Evolutionary conservation across 129 eudicot species (phyloP).

Genomic region (carrot (Daucus carota)): DNA sequence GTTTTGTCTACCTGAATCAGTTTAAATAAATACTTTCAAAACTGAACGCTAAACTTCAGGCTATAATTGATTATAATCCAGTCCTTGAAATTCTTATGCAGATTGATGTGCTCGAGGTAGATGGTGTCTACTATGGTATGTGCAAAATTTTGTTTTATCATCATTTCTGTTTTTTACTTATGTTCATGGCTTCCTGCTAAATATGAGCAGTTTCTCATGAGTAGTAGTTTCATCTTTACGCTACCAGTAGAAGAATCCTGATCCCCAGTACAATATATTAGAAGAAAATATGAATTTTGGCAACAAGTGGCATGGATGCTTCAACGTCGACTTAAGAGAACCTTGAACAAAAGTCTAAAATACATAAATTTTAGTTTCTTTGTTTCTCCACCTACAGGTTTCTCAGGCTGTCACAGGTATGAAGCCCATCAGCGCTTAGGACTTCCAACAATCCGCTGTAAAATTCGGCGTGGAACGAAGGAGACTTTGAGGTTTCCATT

Average conservation of each 20-base stretch:
- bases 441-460: slow-evolving; percentile 93
- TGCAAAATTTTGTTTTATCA: neutral
- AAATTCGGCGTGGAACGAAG: slow-evolving; percentile 90
- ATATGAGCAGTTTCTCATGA: neutral
- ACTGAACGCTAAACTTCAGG: neutral
- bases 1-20: neutral
- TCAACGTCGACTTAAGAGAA: neutral
- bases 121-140: slow-evolving; percentile 91
- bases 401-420: slow-evolving; percentile 94
- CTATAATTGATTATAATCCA: neutral
- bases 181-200: neutral
- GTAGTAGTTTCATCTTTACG: neutral
- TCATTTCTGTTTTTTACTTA: neutral
- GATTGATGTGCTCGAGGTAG: slow-evolving; percentile 99
- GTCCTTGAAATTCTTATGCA: slow-evolving; percentile 28
- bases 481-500: slow-evolving; percentile 80
- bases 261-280: neutral
- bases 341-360: neutral
- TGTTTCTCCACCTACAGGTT: slow-evolving; percentile 36
- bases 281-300: neutral
- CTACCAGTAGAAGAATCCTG: neutral
- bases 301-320: neutral
- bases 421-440: slow-evolving; percentile 98
- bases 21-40: neutral
- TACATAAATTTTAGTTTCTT: neutral